These are phyloP conservation scores for Decorospora gaudefroyi DNA, from an alignment of 2,329 filamentous ascomycete species.

Conservation along the genomic window DNA sequence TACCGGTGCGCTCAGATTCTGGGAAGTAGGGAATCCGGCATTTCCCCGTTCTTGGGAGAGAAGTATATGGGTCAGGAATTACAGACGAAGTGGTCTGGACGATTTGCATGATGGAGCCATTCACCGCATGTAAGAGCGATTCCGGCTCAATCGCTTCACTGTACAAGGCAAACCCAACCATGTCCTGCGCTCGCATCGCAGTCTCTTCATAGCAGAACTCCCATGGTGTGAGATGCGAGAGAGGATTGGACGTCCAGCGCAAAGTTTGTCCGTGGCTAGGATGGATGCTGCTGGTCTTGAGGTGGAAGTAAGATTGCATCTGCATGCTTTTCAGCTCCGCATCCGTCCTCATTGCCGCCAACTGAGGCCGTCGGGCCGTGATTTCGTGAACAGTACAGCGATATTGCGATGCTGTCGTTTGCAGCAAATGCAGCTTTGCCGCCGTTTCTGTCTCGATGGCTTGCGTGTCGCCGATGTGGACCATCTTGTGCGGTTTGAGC, in stretches of 20 bases:
- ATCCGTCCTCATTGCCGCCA: conserved; percentile 59
- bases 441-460: conserved; percentile 59
- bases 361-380: conserved; percentile 56
- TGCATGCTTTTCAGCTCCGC: conserved; percentile 74
- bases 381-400: conserved; percentile 56
- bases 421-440: conserved; percentile 61
- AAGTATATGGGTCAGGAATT: conserved; percentile 22
- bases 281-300: conserved; percentile 17
- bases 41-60: conserved; percentile 50
- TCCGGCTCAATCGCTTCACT: conserved; percentile 64
- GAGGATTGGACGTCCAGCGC: conserved; percentile 59
- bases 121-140: conserved; percentile 66
- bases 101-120: conserved; percentile 71
- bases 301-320: conserved; percentile 78
- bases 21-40: conserved; percentile 67
- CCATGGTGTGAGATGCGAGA: conserved; percentile 64
- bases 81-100: conserved; percentile 62
- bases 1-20: conserved; percentile 52
- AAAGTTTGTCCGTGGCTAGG: conserved; percentile 22
- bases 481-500: conserved; percentile 62
- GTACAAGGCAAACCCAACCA: conserved; percentile 70
- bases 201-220: conserved; percentile 62
- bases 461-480: conserved; percentile 62
- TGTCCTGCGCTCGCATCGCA: conserved; percentile 52
- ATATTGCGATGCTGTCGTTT: conserved; percentile 45